Evolutionary conservation across 371 early-diverging fungal genomes (phyloP).

Genomic region (Mortierella polycephala): DNA sequence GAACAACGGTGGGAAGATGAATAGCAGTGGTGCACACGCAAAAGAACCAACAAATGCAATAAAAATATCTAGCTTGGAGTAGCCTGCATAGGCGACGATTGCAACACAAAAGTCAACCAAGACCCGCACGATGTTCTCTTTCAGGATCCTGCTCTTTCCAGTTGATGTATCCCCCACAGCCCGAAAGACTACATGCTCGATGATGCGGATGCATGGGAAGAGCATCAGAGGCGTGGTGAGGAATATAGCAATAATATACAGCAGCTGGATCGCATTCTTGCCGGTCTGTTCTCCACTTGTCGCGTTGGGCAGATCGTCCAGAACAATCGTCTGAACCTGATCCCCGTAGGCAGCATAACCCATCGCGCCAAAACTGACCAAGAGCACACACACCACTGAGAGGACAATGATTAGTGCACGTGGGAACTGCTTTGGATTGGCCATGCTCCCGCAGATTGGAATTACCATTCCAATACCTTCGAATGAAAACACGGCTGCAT

Average conservation of each 20-base stretch:
- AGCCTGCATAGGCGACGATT: constrained; percentile 79
- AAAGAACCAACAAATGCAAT: constrained; percentile 90
- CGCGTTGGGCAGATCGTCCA: constrained; percentile 83
- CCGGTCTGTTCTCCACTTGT: constrained; percentile 53
- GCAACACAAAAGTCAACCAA: constrained; percentile 71
- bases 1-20: constrained; percentile 81
- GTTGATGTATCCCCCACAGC: constrained; percentile 46
- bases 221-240: constrained; percentile 87
- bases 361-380: constrained; percentile 80
- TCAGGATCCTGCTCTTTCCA: constrained; percentile 81
- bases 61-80: constrained; percentile 86
- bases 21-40: constrained; percentile 76
- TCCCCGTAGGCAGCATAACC: constrained; percentile 90
- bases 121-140: constrained; percentile 78
- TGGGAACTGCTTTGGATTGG: constrained; percentile 82
- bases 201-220: constrained; percentile 91
- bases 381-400: constrained; percentile 71
- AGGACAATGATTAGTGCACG: constrained; percentile 79
- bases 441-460: constrained; percentile 91
- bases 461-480: constrained; percentile 93
- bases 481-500: constrained; percentile 86
- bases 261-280: constrained; percentile 74
- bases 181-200: constrained; percentile 64
- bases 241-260: constrained; percentile 90
- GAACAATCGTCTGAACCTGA: constrained; percentile 82